Evolutionary conservation across 768 basidiomycete species (phyloP).

Genomic region (Termitomyces sp.): DNA sequence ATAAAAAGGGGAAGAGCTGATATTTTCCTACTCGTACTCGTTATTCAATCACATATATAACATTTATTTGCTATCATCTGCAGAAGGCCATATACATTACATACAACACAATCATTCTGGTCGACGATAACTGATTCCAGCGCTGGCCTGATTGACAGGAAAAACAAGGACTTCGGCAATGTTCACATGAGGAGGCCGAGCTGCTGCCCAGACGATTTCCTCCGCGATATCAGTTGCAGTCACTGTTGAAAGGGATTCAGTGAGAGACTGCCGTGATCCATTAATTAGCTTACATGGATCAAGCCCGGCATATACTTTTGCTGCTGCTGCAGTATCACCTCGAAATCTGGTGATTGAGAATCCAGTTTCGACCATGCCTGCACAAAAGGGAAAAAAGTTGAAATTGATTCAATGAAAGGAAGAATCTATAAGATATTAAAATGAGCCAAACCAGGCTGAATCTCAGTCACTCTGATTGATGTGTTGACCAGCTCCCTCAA

Average conservation of each 20-base stretch:
- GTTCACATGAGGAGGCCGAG: conserved; percentile 89
- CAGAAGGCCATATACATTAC: conserved; percentile 8
- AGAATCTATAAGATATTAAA: conserved; percentile 7
- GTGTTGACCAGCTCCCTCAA: conserved; percentile 88
- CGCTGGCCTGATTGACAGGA: conserved; percentile 75
- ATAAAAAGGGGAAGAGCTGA: conserved; percentile 41
- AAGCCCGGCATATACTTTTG: conserved; percentile 87
- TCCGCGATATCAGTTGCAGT: conserved; percentile 87
- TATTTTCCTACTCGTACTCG: not conserved
- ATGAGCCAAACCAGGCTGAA: conserved; percentile 69
- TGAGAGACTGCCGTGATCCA: not conserved
- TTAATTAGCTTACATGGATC: conserved; percentile 65
- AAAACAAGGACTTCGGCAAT: conserved; percentile 76
- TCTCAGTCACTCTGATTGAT: conserved; percentile 88
- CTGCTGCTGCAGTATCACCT: conserved; percentile 76
- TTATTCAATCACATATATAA: conserved; percentile 8
- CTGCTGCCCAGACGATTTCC: conserved; percentile 95
- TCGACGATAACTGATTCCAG: conserved; percentile 54
- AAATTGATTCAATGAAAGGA: not conserved
- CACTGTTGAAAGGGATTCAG: conserved; percentile 38
- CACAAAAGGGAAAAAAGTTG: not conserved
- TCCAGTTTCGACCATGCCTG: conserved; percentile 85
- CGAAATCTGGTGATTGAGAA: conserved; percentile 90
- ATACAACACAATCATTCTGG: conserved; percentile 21
- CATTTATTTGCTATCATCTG: conserved; percentile 13